Evolutionary conservation across 2,329 filamentous ascomycete species (phyloP), one percentile per base, ranked within the genome.

Genomic region (Aspergillus oerlinghausenensis): DNA sequence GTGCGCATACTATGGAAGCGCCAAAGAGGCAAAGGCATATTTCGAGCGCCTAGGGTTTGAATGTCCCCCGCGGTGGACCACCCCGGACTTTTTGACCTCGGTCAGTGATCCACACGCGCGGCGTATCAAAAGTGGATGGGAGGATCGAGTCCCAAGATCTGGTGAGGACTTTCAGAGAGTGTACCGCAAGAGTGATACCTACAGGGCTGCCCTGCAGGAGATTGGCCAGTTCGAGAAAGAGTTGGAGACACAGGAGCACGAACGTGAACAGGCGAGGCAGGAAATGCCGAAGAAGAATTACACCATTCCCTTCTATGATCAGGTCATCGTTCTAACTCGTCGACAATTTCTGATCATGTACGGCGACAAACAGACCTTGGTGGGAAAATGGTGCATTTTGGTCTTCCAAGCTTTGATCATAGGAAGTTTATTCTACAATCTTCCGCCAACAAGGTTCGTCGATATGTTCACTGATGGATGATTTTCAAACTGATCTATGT

Each of bases 81-180:
- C 86, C 0, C 85, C 85, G 4, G 89, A 93, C 69, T 93, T 92
- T 72, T 74, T 92, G 35, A 92, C 89, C 0, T 90, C 87, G 1
- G 86, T 92, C 66, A 90, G 85, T 7, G 83, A 84, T 47, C 75
- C 80, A 1, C 77, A 84, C 54, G 85, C 86, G 57, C 77, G 86
- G 32, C 75, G 82, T 32, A 69, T 85, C 19, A 79, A 78, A 43
- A 68, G 79, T 17, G 84, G 83, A 1, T 86, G 79, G 70, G 82
- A 87, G 65, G 68, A 84, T 60, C 78, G 78, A 4, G 79, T 83
- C 28, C 84, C 84, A 0, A 74, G 80, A 17, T 82, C 80, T 1
- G 73, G 80, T 5, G 78, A 79, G 4, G 79, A 86, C 35, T 85
- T 87, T 60, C 81, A 80, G 23, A 73, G 76, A 14, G 73, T 74